Evolutionary conservation across 352 stramenopile species (phyloP), one percentile per base, ranked within the genome.

Genomic region (Globisporangium recalcitrans): DNA sequence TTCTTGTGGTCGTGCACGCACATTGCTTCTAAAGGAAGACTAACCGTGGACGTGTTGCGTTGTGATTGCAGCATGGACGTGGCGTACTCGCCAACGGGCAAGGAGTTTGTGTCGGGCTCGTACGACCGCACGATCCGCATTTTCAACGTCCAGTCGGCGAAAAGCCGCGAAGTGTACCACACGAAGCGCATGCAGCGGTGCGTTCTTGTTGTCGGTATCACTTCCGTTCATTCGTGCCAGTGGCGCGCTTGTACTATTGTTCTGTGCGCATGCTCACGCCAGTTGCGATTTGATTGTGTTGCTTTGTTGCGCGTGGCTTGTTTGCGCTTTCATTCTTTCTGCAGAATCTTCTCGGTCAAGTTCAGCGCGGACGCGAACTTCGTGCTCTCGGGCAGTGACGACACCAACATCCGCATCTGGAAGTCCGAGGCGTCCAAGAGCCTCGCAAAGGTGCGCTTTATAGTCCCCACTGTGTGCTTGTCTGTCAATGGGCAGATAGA

Each of bases 351-450:
- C 66, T 89, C 80, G 34, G 84, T 93, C 70, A 88, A 91, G 72
- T 93, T 95, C 59, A 95, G 82, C 48, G 83, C 85, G 66, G 85
- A 95, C 65, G 59, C 85, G 59, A 98, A 97, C 68, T 99, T 98
- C 72, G 89, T 99, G 49, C 73, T 99, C 10, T 98, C 92, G 14
- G 98, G 97, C 55, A 98, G 89, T 80, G 97, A 99, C 73, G 98
- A 99, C 80, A 99, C 96, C 31, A 99, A 99, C 75, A 81, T 99
- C 34, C 88, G 98, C 54, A 95, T 99, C 61, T 99, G 98, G 98
- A 99, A 99, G 75, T 88, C 96, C 2, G 74, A 97, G 42, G 92
- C 96, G 3, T 97, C 88, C 62, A 95, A 98, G 75, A 96, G 95
- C 68, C 75, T 98, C 54, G 95, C 92, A 53, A 97, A 97, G 75